Evolutionary conservation across 1,284 basidiomycete genomes (phyloP).

Genomic region (Sphaerobolus stellatus): DNA sequence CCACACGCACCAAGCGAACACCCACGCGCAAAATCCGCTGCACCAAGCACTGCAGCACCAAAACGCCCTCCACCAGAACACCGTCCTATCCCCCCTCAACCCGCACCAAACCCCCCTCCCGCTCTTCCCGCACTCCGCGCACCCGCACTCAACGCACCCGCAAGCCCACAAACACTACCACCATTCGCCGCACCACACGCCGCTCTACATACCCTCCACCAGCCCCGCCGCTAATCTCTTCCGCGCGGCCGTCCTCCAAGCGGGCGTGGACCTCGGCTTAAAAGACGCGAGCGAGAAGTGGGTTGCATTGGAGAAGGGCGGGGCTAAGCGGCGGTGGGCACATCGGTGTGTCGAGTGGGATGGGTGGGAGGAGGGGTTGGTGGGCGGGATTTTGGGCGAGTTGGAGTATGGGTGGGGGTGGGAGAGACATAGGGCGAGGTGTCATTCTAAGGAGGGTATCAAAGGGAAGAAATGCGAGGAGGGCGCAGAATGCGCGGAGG

Average conservation of each 20-base stretch:
- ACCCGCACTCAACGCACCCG: conserved; percentile 4
- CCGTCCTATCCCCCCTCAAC: conserved; percentile 15
- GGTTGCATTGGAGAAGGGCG: conserved; percentile 65
- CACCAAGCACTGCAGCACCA: neutral
- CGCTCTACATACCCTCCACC: neutral
- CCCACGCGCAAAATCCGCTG: conserved; percentile 3
- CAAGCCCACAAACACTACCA: no score
- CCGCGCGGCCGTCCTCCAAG: conserved; percentile 38
- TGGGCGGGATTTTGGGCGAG: conserved; percentile 64
- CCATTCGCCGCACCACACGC: conserved; percentile 36
- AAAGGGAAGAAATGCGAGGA: neutral
- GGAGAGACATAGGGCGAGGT: neutral
- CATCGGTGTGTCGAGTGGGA: conserved; percentile 82
- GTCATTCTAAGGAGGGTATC: neutral
- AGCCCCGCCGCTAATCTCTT: conserved; percentile 6
- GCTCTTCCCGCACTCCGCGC: conserved; percentile 16
- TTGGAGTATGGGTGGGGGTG: conserved; percentile 7
- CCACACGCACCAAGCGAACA: conserved; percentile 4
- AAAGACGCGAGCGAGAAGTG: conserved; percentile 50
- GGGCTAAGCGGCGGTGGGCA: conserved; percentile 64
- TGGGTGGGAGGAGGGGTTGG: conserved; percentile 81
- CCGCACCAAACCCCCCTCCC: conserved; percentile 14
- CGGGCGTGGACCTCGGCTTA: no score
- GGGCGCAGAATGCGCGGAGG: neutral
- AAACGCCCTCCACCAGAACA: neutral